These are phyloP conservation scores for Yarrowia sp. DNA, from an alignment of 805 yeast species.

Conservation along the genomic window DNA sequence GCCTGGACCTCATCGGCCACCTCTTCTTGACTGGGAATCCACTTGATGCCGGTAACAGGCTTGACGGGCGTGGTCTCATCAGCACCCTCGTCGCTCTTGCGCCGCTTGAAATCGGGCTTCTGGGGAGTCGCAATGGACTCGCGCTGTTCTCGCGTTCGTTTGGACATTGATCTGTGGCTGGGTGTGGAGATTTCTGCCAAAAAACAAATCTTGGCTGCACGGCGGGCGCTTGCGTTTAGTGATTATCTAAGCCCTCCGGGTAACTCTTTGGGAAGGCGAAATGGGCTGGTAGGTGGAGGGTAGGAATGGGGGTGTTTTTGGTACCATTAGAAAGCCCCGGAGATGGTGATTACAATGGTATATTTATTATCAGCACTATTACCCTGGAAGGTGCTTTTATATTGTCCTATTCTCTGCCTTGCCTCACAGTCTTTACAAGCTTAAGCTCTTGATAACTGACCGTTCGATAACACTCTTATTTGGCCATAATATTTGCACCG, in stretches of 20 bases:
- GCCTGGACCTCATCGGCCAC: not conserved
- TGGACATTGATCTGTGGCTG: not conserved
- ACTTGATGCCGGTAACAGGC: slow-evolving; percentile 7
- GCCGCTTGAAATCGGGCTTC: slow-evolving; percentile 2
- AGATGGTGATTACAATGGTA: not conserved
- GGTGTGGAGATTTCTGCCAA: too few relatives aligned
- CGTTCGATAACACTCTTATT: too few relatives aligned
- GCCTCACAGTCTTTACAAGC: too few relatives aligned
- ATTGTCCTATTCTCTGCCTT: too few relatives aligned
- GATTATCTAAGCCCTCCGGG: slow-evolving; percentile 6
- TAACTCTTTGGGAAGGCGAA: not conserved
- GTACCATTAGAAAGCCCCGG: too few relatives aligned
- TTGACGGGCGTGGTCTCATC: slow-evolving; percentile 19
- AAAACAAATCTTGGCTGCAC: not conserved
- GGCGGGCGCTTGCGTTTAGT: not conserved
- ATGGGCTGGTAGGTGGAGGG: not conserved
- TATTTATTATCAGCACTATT: too few relatives aligned
- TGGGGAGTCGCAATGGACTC: slow-evolving; percentile 18
- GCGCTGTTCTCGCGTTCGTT: slow-evolving; percentile 28
- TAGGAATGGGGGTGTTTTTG: too few relatives aligned
- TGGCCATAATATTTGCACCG: too few relatives aligned
- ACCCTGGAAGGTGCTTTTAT: too few relatives aligned
- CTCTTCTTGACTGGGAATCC: slow-evolving; percentile 7
- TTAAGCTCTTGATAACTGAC: too few relatives aligned
- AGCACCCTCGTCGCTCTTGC: slow-evolving; percentile 7